Conservation (phyloP, 1,284 basidiomycete genomes). For the Ganoderma leucocontextum region DNA sequence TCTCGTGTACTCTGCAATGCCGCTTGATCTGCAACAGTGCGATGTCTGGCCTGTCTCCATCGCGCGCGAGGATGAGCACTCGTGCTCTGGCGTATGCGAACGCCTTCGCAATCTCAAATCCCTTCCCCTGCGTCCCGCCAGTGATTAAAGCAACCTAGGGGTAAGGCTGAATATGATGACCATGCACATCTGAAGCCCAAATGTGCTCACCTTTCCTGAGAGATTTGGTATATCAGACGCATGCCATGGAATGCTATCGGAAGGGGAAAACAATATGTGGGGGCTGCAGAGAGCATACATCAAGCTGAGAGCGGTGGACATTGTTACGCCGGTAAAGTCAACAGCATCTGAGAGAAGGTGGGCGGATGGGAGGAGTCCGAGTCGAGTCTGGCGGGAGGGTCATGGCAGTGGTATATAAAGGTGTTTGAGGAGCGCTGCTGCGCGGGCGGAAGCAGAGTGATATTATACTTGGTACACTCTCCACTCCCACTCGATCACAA, state of each 20-base stretch:
- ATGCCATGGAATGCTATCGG: conserved; percentile 2
- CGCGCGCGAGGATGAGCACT: conserved; percentile 50
- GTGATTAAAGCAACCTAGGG: conserved; percentile 51
- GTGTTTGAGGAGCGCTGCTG: background rate
- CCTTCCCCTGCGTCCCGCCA: conserved; percentile 51
- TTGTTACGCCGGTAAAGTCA: background rate
- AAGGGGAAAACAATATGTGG: background rate
- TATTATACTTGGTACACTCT: background rate
- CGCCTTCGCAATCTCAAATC: conserved; percentile 50
- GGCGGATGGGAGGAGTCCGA: background rate
- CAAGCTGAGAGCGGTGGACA: conserved; percentile 8
- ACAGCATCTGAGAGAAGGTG: background rate
- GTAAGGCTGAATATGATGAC: background rate
- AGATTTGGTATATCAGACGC: conserved; percentile 19
- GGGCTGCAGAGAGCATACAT: conserved; percentile 2
- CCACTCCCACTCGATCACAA: background rate
- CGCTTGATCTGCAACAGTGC: conserved; percentile 48
- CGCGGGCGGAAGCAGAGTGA: background rate
- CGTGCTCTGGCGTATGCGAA: conserved; percentile 49
- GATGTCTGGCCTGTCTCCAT: conserved; percentile 49
- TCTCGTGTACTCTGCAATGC: conserved; percentile 28
- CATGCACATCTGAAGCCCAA: too few species aligned
- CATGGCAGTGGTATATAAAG: background rate
- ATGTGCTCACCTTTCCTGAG: conserved; percentile 18
- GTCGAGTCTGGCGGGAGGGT: background rate